These are phyloP conservation scores for Lyophyllum shimeji DNA, from an alignment of 768 basidiomycete genomes.

Conservation along the genomic window DNA sequence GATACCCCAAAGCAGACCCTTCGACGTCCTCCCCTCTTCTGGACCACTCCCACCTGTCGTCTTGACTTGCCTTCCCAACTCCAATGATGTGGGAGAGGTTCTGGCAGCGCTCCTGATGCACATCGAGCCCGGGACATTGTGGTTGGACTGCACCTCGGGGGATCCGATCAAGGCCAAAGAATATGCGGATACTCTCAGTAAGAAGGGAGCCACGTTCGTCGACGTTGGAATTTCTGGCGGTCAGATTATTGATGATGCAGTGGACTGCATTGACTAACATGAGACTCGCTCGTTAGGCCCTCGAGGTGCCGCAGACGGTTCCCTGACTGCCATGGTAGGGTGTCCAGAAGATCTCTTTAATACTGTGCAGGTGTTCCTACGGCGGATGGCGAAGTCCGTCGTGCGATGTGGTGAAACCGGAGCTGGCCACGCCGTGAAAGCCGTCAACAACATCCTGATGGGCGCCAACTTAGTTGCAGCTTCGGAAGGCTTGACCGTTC, in stretches of 20 bases:
- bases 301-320: conserved; percentile 7
- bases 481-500: conserved; percentile 10
- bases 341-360: conserved; percentile 2
- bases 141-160: conserved; percentile 13
- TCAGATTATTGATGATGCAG: not conserved
- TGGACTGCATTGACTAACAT: not conserved
- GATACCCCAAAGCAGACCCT: not conserved
- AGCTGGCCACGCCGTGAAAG: conserved; percentile 12
- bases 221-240: not conserved
- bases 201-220: conserved; percentile 1
- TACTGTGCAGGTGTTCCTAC: not conserved
- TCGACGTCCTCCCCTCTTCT: not conserved
- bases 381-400: not conserved
- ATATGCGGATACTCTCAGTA: not conserved
- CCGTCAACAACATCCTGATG: conserved; percentile 12
- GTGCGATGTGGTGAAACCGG: conserved; percentile 10
- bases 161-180: conserved; percentile 5
- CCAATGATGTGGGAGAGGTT: conserved; percentile 6
- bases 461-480: conserved; percentile 7
- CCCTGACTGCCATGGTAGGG: conserved; percentile 12
- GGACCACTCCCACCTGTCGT: conserved; percentile 6
- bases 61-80: conserved; percentile 12
- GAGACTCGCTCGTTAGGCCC: not conserved
- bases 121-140: conserved; percentile 4
- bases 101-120: not conserved